Percentiles rank a stretch among this genome's conserved stretches.
phyloP scores from a whole-genome alignment of 1,284 basidiomycete species.

The Coniferiporia weirii region DNA sequence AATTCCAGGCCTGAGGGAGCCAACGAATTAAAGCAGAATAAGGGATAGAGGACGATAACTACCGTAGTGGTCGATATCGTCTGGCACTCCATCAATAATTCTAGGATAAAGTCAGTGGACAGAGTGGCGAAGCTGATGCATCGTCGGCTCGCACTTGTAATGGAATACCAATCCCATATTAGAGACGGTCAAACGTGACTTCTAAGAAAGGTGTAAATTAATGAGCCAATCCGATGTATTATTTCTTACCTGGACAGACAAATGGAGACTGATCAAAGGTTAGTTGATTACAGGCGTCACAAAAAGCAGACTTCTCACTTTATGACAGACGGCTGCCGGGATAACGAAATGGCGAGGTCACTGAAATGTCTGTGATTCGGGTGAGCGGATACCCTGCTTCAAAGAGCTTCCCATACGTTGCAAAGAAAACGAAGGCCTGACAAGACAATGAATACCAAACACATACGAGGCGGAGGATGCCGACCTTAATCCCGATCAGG shows the following conservation, averaged over 20 bases:
- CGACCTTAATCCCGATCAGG: slow-evolving; percentile 68
- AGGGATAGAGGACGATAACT: slow-evolving; percentile 1
- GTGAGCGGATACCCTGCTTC: not conserved
- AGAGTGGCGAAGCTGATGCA: not conserved
- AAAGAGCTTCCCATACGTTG: slow-evolving; percentile 54
- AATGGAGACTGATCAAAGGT: slow-evolving; percentile 57
- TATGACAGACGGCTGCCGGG: slow-evolving; percentile 64
- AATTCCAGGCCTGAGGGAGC: slow-evolving; percentile 65
- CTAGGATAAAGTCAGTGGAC: slow-evolving; percentile 30
- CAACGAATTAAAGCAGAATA: not conserved
- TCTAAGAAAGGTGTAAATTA: slow-evolving; percentile 32
- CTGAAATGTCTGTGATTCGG: slow-evolving; percentile 56
- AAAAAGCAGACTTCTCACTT: slow-evolving; percentile 47
- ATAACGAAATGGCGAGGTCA: slow-evolving; percentile 65
- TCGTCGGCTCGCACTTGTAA: slow-evolving; percentile 55
- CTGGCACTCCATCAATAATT: slow-evolving; percentile 60
- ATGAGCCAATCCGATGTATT: not conserved
- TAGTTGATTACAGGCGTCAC: slow-evolving; percentile 19
- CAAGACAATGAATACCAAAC: not conserved
- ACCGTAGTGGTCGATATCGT: slow-evolving; percentile 65
- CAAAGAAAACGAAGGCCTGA: slow-evolving; percentile 83
- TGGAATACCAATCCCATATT: slow-evolving; percentile 70
- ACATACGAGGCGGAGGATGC: slow-evolving; percentile 12
- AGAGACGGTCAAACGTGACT: slow-evolving; percentile 43
- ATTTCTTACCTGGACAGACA: slow-evolving; percentile 66